A percentile compares a stretch with the other conserved stretches of the same genome.
phyloP scores from a whole-genome alignment of 768 basidiomycete species.

The Termitomyces sp. region DNA sequence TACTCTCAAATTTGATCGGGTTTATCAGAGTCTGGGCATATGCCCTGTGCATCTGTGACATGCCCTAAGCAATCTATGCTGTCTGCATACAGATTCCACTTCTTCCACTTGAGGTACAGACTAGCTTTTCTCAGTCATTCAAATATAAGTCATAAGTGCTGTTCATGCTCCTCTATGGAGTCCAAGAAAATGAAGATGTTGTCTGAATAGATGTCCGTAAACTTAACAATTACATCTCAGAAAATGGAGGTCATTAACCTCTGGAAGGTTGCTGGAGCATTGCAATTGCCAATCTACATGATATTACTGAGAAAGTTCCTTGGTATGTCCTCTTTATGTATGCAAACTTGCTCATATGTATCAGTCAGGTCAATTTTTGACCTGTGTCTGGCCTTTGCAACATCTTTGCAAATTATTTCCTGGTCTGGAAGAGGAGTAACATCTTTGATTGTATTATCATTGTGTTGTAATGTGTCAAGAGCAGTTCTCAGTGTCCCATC shows the following conservation, averaged over 20 bases:
- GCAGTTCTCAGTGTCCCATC: too few species aligned
- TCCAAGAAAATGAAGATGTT: not conserved
- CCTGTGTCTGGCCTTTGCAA: too few species aligned
- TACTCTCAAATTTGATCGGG: too few species aligned
- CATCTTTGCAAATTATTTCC: too few species aligned
- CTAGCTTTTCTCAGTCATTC: not conserved
- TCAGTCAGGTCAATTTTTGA: not conserved
- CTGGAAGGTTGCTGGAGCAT: not conserved
- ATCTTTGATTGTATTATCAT: too few species aligned
- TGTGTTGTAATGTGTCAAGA: not conserved
- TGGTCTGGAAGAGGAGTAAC: too few species aligned
- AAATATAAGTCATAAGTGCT: too few species aligned
- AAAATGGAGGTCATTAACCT: conserved; percentile 4
- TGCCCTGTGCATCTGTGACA: too few species aligned
- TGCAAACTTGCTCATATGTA: not conserved
- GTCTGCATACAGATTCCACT: not conserved
- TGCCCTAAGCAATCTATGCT: not conserved
- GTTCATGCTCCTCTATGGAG: not conserved
- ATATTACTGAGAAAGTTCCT: not conserved
- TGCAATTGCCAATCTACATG: too few species aligned
- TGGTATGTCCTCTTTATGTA: not conserved
- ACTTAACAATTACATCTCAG: not conserved
- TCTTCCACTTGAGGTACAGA: conserved; percentile 1
- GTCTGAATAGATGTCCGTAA: not conserved
- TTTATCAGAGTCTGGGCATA: too few species aligned